These are phyloP conservation scores for Didymella keratinophila DNA, from an alignment of 2,329 filamentous ascomycete species.

Conservation along the genomic window DNA sequence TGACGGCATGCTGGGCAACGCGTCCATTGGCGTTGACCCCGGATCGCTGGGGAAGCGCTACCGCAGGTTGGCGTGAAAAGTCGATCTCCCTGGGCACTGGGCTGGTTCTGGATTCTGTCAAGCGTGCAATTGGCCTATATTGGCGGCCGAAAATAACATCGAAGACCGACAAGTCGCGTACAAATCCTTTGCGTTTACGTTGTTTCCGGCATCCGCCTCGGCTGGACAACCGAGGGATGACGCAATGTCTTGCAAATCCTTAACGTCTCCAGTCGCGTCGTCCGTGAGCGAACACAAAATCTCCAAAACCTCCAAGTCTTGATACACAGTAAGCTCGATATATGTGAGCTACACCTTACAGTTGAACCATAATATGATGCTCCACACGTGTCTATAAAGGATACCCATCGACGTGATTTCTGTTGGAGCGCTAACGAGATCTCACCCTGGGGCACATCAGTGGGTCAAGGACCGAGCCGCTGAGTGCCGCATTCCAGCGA, in stretches of 20 bases:
- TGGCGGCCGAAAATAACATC: conserved; percentile 2
- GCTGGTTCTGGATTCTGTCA: conserved; percentile 7
- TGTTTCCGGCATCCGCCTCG: conserved; percentile 8
- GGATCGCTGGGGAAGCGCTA: conserved; percentile 26
- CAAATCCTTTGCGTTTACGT: background rate
- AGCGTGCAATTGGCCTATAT: conserved; percentile 2
- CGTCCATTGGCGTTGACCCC: conserved; percentile 16
- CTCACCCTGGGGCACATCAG: conserved; percentile 8
- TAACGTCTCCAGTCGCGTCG: conserved; percentile 7
- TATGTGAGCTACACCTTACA: too few species aligned
- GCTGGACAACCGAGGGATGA: conserved; percentile 17
- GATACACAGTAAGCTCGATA: too few species aligned
- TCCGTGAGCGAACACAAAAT: conserved; percentile 29
- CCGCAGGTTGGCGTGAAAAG: conserved; percentile 12
- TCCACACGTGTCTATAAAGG: background rate
- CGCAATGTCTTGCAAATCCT: conserved; percentile 7
- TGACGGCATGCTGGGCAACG: conserved; percentile 26
- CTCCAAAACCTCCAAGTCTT: background rate
- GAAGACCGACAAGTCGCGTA: background rate
- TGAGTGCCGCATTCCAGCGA: background rate
- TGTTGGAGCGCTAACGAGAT: conserved; percentile 9
- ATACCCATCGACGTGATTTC: conserved; percentile 27
- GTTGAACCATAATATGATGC: background rate
- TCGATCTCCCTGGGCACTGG: conserved; percentile 3
- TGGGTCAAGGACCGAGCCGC: conserved; percentile 8